Conservation (phyloP, 2,329 filamentous ascomycete species). For the Colletotrichum sp. region DNA sequence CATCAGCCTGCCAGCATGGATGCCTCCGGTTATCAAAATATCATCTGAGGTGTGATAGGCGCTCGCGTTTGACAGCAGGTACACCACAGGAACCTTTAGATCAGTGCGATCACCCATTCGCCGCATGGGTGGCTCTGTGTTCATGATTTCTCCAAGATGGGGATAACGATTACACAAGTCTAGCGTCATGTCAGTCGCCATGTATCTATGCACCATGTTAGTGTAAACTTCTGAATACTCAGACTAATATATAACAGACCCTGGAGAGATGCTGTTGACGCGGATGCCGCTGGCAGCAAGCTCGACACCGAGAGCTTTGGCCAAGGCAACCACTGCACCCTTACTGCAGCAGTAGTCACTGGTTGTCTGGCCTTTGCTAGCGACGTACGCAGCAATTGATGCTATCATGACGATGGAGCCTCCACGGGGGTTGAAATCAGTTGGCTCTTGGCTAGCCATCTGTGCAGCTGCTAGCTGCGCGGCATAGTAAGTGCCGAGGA, state of each 20-base stretch:
- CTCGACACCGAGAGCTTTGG: conserved; percentile 40
- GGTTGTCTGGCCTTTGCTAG: conserved; percentile 32
- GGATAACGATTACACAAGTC: conserved; percentile 31
- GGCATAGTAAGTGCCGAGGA: conserved; percentile 37
- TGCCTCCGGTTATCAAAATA: conserved; percentile 40
- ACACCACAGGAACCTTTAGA: conserved; percentile 43
- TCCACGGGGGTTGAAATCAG: conserved; percentile 25
- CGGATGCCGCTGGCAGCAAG: conserved; percentile 23
- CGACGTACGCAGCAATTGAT: conserved; percentile 34
- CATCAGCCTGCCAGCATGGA: conserved; percentile 30
- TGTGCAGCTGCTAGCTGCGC: conserved; percentile 38
- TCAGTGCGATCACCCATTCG: conserved; percentile 42
- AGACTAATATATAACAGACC: conserved; percentile 23
- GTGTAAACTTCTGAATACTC: neutral
- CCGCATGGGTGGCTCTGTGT: conserved; percentile 42
- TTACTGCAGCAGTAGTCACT: conserved; percentile 51
- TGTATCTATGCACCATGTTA: conserved; percentile 28
- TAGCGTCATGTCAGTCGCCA: conserved; percentile 38
- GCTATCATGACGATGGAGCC: conserved; percentile 38
- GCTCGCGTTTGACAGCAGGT: conserved; percentile 43
- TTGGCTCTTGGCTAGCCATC: conserved; percentile 35
- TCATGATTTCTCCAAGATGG: conserved; percentile 37
- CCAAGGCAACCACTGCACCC: conserved; percentile 49
- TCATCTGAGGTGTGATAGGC: conserved; percentile 46
- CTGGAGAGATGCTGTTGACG: conserved; percentile 39